Percentiles rank a stretch among this genome's conserved stretches.
These are phyloP conservation scores for Rhinocladiella mackenziei DNA, from an alignment of 2,329 filamentous ascomycete genomes.

Conservation along the genomic window DNA sequence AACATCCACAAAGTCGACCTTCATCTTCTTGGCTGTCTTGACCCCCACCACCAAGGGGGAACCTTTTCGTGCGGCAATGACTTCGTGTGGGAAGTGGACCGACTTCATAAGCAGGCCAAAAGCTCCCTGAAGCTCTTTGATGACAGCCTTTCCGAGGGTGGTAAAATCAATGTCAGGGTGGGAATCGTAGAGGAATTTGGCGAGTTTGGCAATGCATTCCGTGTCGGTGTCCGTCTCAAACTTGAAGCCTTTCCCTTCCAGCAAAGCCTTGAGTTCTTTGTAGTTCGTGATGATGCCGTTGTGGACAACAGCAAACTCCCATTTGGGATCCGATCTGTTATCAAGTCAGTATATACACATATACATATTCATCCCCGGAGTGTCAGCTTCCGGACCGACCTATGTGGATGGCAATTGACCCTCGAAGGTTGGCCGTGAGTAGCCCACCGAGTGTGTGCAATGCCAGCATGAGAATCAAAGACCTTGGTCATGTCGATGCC, in stretches of 20 bases:
- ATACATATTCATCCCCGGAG: no score
- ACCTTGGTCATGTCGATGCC: constrained; percentile 83
- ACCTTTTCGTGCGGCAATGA: constrained; percentile 96
- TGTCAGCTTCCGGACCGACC: constrained; percentile 54
- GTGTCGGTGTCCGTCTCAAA: constrained; percentile 99
- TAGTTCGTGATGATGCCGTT: constrained; percentile 99
- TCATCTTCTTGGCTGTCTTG: constrained; percentile 97
- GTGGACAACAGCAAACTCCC: constrained; percentile 97
- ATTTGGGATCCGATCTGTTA: constrained; percentile 78
- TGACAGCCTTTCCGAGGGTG: constrained; percentile 92
- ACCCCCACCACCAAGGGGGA: constrained; percentile 97
- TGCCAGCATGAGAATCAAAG: constrained; percentile 97
- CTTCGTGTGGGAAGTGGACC: constrained; percentile 95
- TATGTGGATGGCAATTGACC: constrained; percentile 96
- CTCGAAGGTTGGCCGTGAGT: constrained; percentile 94
- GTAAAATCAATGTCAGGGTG: constrained; percentile 94
- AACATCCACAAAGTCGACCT: constrained; percentile 99
- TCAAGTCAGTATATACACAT: constrained; percentile 6
- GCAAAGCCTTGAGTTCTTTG: constrained; percentile 94
- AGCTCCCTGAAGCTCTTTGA: constrained; percentile 95
- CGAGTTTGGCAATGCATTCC: constrained; percentile 97
- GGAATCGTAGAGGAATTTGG: constrained; percentile 96
- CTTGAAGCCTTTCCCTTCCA: constrained; percentile 90
- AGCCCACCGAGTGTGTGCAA: constrained; percentile 98
- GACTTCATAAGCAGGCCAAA: constrained; percentile 98